Evolutionary conservation across 192 early-diverging fungal genomes (phyloP), one percentile per base, ranked within the genome.

Genomic region (Coemansia sp.): DNA sequence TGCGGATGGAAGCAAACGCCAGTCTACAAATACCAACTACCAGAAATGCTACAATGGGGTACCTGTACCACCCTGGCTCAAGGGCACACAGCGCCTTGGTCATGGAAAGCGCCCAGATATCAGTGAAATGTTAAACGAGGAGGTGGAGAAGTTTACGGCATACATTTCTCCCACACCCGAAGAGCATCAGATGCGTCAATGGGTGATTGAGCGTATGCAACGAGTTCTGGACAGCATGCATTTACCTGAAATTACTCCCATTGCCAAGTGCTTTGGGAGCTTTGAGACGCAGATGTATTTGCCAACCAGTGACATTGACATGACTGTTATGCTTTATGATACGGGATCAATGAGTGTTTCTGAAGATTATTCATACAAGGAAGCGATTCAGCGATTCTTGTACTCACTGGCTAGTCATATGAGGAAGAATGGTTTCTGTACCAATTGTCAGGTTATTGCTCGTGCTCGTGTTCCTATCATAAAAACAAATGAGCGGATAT

Each of bases 401-500:
- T 68, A 80, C 24, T 64, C 67, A 23, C 52, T 93, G 42, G 81
- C 82, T 0, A 54, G 64, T 8, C 80, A 70, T 21, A 60, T 95
- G 24, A 61, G 78, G 22, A 60, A 72, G 3, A 51, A 64, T 0
- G 75, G 76, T 0, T 82, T 92, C 10, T 79, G 75, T 6, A 53
- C 29, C 1, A 68, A 70, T 25, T 76, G 87, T 24, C 76, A 86
- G 46, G 84, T 89, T 5, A 91, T 95, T 66, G 59, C 77, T 9
- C 78, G 84, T 51, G 92, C 91, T 0, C 79, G 91, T 59, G 94
- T 98, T 6, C 96, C 95, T 4, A 94, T 98, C 61, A 89, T 98
- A 66, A 98, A 98, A 75, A 89, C 87, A 33, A 72, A 78, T 6
- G 96, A 98, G 67, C 53, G 57, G 7, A 67, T 94, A n/a, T 94